Percentiles rank a stretch among this genome's conserved stretches.
phyloP scores from a whole-genome alignment of 2,329 filamentous ascomycete species.

The Aspergillus eucalypticola region DNA sequence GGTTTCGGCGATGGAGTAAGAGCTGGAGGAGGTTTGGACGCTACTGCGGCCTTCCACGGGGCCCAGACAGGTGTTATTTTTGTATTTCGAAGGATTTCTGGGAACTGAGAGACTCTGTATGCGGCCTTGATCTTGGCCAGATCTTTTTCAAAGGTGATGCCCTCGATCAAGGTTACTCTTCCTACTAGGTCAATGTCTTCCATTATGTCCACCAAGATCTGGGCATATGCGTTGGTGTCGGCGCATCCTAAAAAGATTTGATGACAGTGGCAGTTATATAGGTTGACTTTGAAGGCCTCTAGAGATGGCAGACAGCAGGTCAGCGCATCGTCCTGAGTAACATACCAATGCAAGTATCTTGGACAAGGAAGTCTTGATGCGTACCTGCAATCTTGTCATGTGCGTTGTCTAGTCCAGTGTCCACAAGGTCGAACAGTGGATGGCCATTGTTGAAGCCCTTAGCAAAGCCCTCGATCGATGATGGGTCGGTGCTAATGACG shows the following conservation, averaged over 20 bases:
- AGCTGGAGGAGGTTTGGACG: constrained; percentile 30
- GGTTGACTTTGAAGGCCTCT: constrained; percentile 58
- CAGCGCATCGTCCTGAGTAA: constrained; percentile 21
- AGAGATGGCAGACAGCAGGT: constrained; percentile 17
- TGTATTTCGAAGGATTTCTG: constrained; percentile 54
- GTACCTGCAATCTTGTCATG: constrained; percentile 52
- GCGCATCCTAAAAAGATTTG: constrained; percentile 62
- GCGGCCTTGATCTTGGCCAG: constrained; percentile 48
- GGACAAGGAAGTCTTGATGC: constrained; percentile 13
- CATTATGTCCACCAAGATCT: constrained; percentile 52
- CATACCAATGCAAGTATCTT: constrained; percentile 9
- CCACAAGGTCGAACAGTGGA: constrained; percentile 53
- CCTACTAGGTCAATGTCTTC: constrained; percentile 47
- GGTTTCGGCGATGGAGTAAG: constrained; percentile 41
- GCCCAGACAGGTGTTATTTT: constrained; percentile 48
- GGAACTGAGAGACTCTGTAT: constrained; percentile 54
- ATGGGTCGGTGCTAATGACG: constrained; percentile 47
- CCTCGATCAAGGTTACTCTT: constrained; percentile 59
- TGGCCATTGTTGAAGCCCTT: constrained; percentile 57
- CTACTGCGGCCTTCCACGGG: constrained; percentile 35
- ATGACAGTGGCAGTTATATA: constrained; percentile 61
- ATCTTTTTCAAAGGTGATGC: constrained; percentile 57
- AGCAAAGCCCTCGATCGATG: constrained; percentile 53
- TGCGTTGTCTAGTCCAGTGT: constrained; percentile 47
- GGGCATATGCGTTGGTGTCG: constrained; percentile 57